Conservation (phyloP, 2,329 filamentous ascomycete species). For the Huntiella moniliformis region DNA sequence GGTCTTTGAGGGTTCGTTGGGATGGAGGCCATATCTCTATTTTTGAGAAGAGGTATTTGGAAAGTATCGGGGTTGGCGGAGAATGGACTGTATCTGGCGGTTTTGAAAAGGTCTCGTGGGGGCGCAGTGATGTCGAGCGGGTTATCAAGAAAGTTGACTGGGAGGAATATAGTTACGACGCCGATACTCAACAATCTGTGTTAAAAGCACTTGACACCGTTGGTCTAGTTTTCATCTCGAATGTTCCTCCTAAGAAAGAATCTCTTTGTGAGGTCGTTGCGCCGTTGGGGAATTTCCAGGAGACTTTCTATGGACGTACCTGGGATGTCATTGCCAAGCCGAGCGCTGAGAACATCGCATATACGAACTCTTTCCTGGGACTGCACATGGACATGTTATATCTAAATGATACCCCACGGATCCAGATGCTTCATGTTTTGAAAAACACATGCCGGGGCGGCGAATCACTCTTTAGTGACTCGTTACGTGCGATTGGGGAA, state of each 20-base stretch:
- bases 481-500: conserved; percentile 37
- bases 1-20: conserved; percentile 42
- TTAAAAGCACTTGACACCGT: conserved; percentile 43
- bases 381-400: conserved; percentile 93
- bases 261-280: conserved; percentile 50
- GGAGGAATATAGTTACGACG: conserved; percentile 48
- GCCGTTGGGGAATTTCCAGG: conserved; percentile 36
- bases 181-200: conserved; percentile 35
- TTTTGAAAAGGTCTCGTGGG: conserved; percentile 23
- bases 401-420: conserved; percentile 55
- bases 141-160: conserved; percentile 46
- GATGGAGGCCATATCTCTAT: conserved; percentile 20
- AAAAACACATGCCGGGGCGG: conserved; percentile 64
- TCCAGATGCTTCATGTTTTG: conserved; percentile 81
- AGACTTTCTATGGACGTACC: conserved; percentile 79
- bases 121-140: conserved; percentile 19
- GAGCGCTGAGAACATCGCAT: conserved; percentile 76
- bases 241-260: conserved; percentile 48
- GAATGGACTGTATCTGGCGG: conserved; percentile 13
- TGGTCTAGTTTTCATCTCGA: conserved; percentile 60
- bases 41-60: conserved; percentile 18
- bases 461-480: conserved; percentile 71
- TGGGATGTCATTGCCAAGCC: conserved; percentile 78
- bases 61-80: conserved; percentile 10
- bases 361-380: conserved; percentile 64